These are phyloP conservation scores for Ocimum tenuiflorum DNA, from an alignment of 257 asterid species.

Conservation along the genomic window DNA sequence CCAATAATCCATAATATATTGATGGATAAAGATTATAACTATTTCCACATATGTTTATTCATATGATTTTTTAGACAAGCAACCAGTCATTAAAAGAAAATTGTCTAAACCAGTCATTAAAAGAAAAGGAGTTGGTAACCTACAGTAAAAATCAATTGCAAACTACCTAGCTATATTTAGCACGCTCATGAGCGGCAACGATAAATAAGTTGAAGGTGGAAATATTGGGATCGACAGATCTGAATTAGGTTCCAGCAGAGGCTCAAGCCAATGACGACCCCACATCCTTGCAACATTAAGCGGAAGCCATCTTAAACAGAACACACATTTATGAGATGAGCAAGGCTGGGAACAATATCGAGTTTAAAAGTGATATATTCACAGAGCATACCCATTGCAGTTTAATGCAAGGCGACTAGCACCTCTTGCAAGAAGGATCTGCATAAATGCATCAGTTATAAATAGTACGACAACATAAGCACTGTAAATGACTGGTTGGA, in stretches of 20 bases:
- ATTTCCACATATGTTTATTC: background rate
- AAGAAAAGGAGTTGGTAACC: background rate
- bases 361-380: background rate
- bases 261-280: conserved; percentile 99
- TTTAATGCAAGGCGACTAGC: conserved; percentile 84
- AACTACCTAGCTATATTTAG: conserved; percentile 80
- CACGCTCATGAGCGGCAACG: conserved; percentile 86
- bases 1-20: background rate
- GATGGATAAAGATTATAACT: background rate
- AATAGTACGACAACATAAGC: background rate
- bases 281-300: conserved; percentile 90
- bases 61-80: background rate
- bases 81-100: too few species aligned
- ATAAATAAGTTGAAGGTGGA: conserved; percentile 70
- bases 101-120: background rate
- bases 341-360: background rate
- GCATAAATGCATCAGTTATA: conserved; percentile 14
- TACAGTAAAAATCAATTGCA: background rate
- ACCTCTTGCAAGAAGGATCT: conserved; percentile 87
- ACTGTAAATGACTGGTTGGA: background rate
- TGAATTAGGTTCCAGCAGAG: conserved; percentile 61
- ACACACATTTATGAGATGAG: conserved; percentile 2
- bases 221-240: conserved; percentile 52
- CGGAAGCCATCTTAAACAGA: conserved; percentile 81
- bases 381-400: conserved; percentile 71